Conservation (phyloP, 176 grass and related monocot species). For the Paspalum vaginatum region DNA sequence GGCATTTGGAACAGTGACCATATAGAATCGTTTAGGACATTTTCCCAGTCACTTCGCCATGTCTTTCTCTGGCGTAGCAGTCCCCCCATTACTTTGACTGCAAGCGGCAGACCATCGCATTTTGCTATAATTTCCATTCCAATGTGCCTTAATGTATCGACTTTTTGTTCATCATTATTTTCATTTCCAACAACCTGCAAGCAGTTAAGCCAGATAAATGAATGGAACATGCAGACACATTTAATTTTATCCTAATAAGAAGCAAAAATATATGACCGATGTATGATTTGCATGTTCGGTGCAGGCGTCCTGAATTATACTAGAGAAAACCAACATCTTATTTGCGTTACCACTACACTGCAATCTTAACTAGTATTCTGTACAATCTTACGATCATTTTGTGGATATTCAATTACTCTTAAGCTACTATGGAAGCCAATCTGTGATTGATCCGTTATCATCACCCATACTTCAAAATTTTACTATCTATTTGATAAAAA, state of each 20-base stretch:
- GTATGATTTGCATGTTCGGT: no score
- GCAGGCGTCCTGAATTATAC: no score
- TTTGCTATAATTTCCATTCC: conserved; percentile 30
- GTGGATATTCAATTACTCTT: no score
- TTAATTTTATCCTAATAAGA: neutral
- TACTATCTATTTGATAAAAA: no score
- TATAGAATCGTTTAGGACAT: neutral
- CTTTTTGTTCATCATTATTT: neutral
- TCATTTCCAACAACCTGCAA: conserved; percentile 26
- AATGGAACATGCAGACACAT: neutral
- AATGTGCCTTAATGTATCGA: conserved; percentile 7
- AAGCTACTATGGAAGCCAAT: no score
- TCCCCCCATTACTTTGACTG: conserved; percentile 32
- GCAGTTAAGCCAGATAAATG: neutral
- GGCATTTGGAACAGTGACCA: conserved; percentile 24
- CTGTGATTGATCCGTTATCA: no score
- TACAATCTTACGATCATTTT: no score
- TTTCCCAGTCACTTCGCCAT: neutral
- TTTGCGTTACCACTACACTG: no score
- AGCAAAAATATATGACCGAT: neutral
- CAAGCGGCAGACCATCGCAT: conserved; percentile 47
- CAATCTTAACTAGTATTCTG: no score
- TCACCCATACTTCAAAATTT: no score
- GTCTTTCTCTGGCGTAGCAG: conserved; percentile 5
- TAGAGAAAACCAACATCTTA: no score